Percentiles rank a stretch among this genome's conserved stretches.
These are phyloP conservation scores for Coemansia sp. DNA, from an alignment of 192 early-diverging fungal species.

Conservation along the genomic window DNA sequence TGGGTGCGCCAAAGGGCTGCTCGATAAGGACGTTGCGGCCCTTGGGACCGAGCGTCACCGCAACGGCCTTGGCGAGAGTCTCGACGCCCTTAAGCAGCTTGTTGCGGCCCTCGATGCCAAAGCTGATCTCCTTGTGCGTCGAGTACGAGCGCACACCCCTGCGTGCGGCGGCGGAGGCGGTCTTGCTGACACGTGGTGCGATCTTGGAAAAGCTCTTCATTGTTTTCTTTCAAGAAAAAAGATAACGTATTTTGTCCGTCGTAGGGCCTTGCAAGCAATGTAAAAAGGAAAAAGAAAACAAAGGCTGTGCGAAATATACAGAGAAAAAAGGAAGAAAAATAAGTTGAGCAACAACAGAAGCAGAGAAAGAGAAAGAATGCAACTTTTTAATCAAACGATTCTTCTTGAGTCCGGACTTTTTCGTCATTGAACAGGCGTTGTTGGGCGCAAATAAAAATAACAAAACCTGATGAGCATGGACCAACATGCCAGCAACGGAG, in stretches of 20 bases:
- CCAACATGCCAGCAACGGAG: not conserved
- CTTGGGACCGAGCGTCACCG: slow-evolving; percentile 99
- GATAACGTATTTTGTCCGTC: not conserved
- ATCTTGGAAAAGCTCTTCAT: slow-evolving; percentile 54
- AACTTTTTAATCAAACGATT: no score
- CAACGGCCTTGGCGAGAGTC: slow-evolving; percentile 95
- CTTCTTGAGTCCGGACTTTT: no score
- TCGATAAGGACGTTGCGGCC: slow-evolving; percentile 99
- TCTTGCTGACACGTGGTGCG: slow-evolving; percentile 45
- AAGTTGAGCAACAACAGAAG: slow-evolving; percentile 7
- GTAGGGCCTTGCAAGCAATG: not conserved
- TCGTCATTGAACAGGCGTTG: no score
- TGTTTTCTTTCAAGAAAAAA: not conserved
- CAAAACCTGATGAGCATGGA: not conserved
- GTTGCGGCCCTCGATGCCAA: slow-evolving; percentile 95
- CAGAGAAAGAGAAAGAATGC: not conserved
- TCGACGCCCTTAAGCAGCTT: slow-evolving; percentile 93
- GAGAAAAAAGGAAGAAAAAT: not conserved
- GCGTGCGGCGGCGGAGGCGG: slow-evolving; percentile 26
- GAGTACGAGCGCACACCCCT: slow-evolving; percentile 66
- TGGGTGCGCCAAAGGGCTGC: slow-evolving; percentile 95
- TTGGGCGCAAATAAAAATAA: no score
- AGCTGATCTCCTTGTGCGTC: slow-evolving; percentile 96
- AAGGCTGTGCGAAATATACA: slow-evolving; percentile 4
- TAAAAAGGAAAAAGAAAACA: not conserved